Evolutionary conservation across 148 eudicot species (phyloP).

Genomic region (Dysphania ambrosioides): DNA sequence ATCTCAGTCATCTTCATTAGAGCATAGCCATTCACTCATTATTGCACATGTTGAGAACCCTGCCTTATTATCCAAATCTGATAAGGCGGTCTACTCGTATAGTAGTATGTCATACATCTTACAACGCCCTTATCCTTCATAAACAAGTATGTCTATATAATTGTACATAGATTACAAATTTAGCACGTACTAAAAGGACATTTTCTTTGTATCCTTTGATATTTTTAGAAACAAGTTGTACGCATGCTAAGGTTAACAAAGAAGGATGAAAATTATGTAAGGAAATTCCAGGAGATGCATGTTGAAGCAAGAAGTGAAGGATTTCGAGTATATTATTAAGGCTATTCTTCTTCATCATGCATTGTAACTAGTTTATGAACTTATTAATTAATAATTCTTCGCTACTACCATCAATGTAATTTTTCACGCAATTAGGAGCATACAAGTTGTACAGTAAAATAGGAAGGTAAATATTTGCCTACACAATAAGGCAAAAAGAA

Average conservation of each 20-base stretch:
- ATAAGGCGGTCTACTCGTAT: neutral
- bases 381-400: neutral
- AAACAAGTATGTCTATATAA: no score
- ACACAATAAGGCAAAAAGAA: no score
- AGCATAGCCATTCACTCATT: neutral
- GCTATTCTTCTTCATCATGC: conserved; percentile 30
- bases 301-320: conserved; percentile 25
- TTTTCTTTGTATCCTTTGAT: no score
- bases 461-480: no score
- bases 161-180: no score
- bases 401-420: no score
- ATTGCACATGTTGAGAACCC: neutral
- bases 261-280: conserved; percentile 26
- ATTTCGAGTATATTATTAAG: conserved; percentile 50
- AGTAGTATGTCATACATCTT: no score
- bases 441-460: no score
- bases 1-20: neutral
- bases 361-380: neutral
- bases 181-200: neutral
- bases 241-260: conserved; percentile 46
- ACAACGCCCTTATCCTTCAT: no score
- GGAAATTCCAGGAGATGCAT: conserved; percentile 30
- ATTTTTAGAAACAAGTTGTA: conserved; percentile 29
- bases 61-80: neutral
- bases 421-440: no score